Base-by-base conservation (phyloP, 805 yeast species). In the Metschnikowia corniflorae region DNA sequence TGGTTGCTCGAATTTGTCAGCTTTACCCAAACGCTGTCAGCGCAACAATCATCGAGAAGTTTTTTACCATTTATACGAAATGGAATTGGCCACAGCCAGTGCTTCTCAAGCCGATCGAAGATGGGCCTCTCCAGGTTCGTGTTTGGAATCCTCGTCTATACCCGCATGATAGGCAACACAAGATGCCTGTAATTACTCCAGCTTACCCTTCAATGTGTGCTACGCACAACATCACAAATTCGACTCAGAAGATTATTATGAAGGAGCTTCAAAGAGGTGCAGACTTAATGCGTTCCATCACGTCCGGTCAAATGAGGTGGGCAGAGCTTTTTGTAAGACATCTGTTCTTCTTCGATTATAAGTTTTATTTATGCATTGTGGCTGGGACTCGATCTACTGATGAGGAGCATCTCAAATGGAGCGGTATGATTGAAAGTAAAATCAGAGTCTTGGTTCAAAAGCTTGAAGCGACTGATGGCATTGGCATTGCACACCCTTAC, bases 21-120 rank as follows among this genome's bases (percentile, higher is more conserved):
- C 65, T 93, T 33, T 93, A 91, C 57, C 98, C 98, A 7, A 91
- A 91, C 61, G 95, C 97, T 0, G 94, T 88, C 9, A 82, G 96
- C 43, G 86, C 97, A 0, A 87, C 85, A 2, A 83, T 93, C 35
- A 81, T 93, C n/a, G 78, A 82, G 41, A 85, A 88, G 55, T 93
- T 93, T 57, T 93, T 93, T 63, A 77, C 78, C 46, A 87, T 93
- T 44, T 75, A 86, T 49, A 64, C 87, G 1, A 78, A 86, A 57
- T 93, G 98, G 98, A 80, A 78, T 51, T 93, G 98, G 98, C 98
- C 98, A 1, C 97, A 91, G 60, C 98, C 98, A 0, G 97, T 93
- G 1, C 68, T 93, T 25, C 69, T 93, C 38, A 89, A 87, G 54
- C 93, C 80, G 12, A 93, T 93, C 44, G 98, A 93, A 57, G 97